Base-by-base conservation (phyloP, 192 early-diverging fungal genomes). In the Mortierella hygrophila region DNA sequence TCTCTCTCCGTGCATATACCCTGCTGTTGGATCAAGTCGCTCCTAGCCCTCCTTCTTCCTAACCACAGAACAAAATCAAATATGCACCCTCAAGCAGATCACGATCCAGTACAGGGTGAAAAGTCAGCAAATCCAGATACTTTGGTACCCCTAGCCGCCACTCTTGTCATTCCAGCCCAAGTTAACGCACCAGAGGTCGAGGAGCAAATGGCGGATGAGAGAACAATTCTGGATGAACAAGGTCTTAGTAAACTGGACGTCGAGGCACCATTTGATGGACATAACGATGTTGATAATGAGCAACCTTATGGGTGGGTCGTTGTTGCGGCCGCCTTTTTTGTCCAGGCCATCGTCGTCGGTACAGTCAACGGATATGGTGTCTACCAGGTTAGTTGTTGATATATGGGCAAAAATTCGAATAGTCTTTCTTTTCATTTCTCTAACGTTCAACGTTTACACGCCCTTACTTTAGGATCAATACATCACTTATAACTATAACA, bases 321-420 rank as follows among this genome's bases (percentile, higher is more conserved):
- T 7, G 92, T 92, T 6, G 86, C 69, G 20, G 87, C 88, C 1
- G 91, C 88, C 3, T 92, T 82, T 49, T 88, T 90, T 60, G 90
- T 92, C 57, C 82, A 91, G 37, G 89, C 89, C 69, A 85, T 91
- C 37, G 88, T 91, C 11, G 88, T 93, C 76, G 92, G 92, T 37
- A 89, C 87, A 18, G 87, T 89, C 87, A 91, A 93, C 76, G 89
- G 88, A 75, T 93, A 90, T 73, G 92, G 92, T 46, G 78, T 85
- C 2, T 93, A 91, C 82, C 82, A 91, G 73, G 90, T 89, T 65
- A 20, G 23, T 57, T 41, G 13, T 41, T 6, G 10, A 21, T 44
- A 5, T 49, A 5, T 16, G 42, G 7, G 26, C 10, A 75, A 4
- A 46, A 32, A 6, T 6, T 46, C 2, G 2, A 40, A 26, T 77